phyloP scores from a whole-genome alignment of 768 basidiomycete genomes.

The Russula dissimulans region DNA sequence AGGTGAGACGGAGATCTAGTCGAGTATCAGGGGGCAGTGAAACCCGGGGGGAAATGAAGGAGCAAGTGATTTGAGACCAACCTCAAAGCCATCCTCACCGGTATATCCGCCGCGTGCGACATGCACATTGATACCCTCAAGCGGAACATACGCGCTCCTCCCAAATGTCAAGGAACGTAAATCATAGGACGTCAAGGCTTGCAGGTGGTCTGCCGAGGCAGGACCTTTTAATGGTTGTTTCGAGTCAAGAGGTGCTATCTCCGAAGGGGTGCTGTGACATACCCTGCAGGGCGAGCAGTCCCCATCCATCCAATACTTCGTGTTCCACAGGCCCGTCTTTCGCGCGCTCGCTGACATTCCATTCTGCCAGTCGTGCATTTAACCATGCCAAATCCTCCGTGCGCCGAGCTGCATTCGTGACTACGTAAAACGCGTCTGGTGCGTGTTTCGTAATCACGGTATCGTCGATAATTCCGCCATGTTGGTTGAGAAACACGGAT shows the following conservation, averaged over 20 bases:
- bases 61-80: conserved; percentile 23
- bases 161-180: conserved; percentile 74
- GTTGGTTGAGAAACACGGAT: conserved; percentile 79
- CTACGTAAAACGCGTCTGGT: conserved; percentile 77
- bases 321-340: conserved; percentile 59
- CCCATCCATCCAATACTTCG: conserved; percentile 76
- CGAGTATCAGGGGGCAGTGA: neutral
- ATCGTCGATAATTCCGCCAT: conserved; percentile 95
- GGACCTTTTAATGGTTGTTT: conserved; percentile 45
- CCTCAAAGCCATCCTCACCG: conserved; percentile 98
- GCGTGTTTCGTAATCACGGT: conserved; percentile 85
- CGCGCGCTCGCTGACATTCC: conserved; percentile 56
- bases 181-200: conserved; percentile 66
- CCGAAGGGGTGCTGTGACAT: conserved; percentile 10
- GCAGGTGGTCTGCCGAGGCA: conserved; percentile 69
- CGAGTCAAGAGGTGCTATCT: neutral
- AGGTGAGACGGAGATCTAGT: conserved; percentile 82
- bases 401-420: conserved; percentile 90
- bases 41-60: neutral
- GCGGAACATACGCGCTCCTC: conserved; percentile 67
- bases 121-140: conserved; percentile 74
- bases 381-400: conserved; percentile 80
- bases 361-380: conserved; percentile 51
- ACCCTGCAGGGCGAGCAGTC: conserved; percentile 88
- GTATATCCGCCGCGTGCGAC: conserved; percentile 95